Base-by-base conservation (phyloP, 805 yeast genomes). In the Suhomyces sp. region DNA sequence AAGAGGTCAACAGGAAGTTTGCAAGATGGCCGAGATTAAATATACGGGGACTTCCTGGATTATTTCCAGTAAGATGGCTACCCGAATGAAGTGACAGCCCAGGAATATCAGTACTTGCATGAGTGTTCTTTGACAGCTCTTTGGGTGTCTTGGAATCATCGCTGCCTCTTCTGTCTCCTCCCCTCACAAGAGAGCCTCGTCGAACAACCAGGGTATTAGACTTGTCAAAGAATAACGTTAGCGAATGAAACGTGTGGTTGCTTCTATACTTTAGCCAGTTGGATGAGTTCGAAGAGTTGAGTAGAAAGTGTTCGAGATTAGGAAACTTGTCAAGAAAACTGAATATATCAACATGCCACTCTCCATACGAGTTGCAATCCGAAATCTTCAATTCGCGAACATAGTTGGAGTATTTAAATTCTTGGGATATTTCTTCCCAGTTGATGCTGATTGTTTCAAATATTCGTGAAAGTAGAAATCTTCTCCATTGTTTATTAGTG, bases 11-110 rank as follows among this genome's bases (percentile, higher is more conserved):
- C 4, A 60, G 54, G 54, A 80, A 78, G 6, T 71, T 63, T 26
- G 56, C 60, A 40, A 81, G 62, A 61, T 82, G 85, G 42, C 70
- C 65, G 54, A 81, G 60, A 53, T 72, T 73, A 59, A 82, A 82
- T 17, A 66, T 67, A 47, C 70, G 62, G 15, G 68, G 69, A 38
- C 57, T 48, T 9, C 52, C 47, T 54, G 60, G 9, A 23, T n/a
- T 47, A n/a, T 33, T 35, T 2, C 49, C 49, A 8, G 49, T 35
- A 8, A 47, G 33, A 24, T 47, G 49, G 23, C 49, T 35, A 8
- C 44, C 44, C 13, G 35, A 33, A 47, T 47, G 49, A 7, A 47
- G 8, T 9, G 35, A 35, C 9, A 24, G 10, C 2, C 49, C 49
- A 17, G 42, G 42, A 26, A 44, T 44, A 29, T n/a, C 26, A n/a